Evolutionary conservation across 768 basidiomycete genomes (phyloP), one percentile per base, ranked within the genome.

Genomic region (Guyanaporus albipodus): DNA sequence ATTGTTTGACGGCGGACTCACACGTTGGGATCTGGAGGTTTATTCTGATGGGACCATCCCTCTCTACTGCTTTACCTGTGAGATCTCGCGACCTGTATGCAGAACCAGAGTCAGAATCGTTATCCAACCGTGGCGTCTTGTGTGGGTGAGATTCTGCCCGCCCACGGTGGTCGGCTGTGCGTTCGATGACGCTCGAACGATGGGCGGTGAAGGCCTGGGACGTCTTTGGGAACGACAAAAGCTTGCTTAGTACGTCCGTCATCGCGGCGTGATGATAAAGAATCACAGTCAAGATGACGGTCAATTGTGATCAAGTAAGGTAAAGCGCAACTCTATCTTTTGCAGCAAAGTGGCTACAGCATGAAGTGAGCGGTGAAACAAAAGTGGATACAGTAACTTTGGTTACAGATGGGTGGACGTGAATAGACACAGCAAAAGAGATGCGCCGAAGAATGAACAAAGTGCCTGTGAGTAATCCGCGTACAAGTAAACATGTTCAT

Each of bases 91-190:
- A 73, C 61, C 86, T 79, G 66, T 74, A 80, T 56, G 82, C 78
- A 63, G 82, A 79, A 54, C 76, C 77, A 56, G 82, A 75, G 69
- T 87, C 84, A 67, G 77, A 79, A 72, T 85, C 82, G 57, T 70
- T 69, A 52, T 76, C 76, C 67, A 84, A 70, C 52, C 84, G 82
- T 51, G 82, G 75, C 48, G 78, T 78, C 73, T 89, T 88, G 67
- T 75, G 77, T 53, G 78, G 77, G 70, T 76, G 79, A 67, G 78
- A 78, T 62, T 70, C 76, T 60, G 71, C 75, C 67, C 73, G 74
- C 48, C 73, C 70, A 44, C 53, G 49, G 18, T 32, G 49, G 48
- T 72, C 64, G 23, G 54, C 1, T 8, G 61, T 42, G 22, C n/a
- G 46, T 45, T 72, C 70, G 38, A 67, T 44, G 34, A 70, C 59